Percentiles rank a stretch among this genome's conserved stretches.
Evolutionary conservation across 345 rosid genomes (phyloP).

Genomic region (Lenwebbia sp.): DNA sequence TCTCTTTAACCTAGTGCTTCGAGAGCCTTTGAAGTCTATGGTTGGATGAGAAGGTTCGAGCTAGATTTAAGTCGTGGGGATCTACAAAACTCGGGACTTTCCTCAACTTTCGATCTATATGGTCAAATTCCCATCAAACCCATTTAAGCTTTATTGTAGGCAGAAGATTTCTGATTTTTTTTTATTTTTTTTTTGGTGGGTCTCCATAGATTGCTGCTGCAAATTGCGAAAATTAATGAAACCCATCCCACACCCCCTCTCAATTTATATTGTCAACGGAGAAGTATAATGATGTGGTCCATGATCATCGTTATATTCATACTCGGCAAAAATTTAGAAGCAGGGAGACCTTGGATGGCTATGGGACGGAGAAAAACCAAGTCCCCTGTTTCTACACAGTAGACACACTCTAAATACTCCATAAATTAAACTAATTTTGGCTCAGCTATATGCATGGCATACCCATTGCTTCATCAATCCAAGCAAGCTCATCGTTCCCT

Average conservation of each 20-base stretch:
- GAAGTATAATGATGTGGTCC: background rate
- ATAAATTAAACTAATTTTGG: background rate
- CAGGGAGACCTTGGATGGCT: background rate
- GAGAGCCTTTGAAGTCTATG: background rate
- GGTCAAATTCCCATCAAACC: background rate
- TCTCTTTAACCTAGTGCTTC: background rate
- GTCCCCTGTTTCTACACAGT: background rate
- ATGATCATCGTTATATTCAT: background rate
- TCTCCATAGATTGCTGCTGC: background rate
- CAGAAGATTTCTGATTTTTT: background rate
- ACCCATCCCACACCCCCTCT: background rate
- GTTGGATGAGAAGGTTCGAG: background rate
- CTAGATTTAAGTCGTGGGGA: background rate
- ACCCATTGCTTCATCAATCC: constrained; percentile 24
- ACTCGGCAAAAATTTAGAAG: background rate
- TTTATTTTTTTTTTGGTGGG: no score
- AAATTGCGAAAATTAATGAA: background rate
- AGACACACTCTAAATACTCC: background rate
- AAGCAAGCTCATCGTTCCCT: constrained; percentile 15
- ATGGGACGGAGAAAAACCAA: background rate
- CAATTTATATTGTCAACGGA: background rate
- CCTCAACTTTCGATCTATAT: background rate
- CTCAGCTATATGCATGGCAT: background rate
- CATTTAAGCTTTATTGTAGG: background rate
- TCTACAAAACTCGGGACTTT: background rate